A percentile compares a stretch with the other conserved stretches of the same genome.
These are phyloP conservation scores for Rubia peregrina DNA, from an alignment of 305 asterid species.

Conservation along the genomic window DNA sequence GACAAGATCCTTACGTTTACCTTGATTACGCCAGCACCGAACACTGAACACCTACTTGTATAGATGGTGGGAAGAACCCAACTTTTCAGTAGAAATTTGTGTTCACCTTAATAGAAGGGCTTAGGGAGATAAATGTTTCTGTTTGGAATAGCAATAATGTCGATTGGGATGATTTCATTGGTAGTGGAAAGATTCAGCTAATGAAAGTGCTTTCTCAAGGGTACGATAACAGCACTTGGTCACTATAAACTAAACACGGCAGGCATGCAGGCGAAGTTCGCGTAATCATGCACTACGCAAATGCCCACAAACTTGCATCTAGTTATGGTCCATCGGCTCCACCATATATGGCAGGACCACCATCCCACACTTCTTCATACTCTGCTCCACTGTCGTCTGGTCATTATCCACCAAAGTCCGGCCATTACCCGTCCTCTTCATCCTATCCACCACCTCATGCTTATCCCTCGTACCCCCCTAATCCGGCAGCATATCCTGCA, in stretches of 20 bases:
- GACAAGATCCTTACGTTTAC: conserved; percentile 96
- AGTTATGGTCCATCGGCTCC: conserved; percentile 41
- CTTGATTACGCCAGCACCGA: conserved; percentile 72
- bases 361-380: conserved; percentile 34
- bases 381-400: conserved; percentile 39
- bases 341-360: conserved; percentile 26
- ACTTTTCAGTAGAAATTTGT: conserved; percentile 89
- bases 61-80: conserved; percentile 95
- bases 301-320: conserved; percentile 53
- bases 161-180: conserved; percentile 70
- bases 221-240: conserved; percentile 74
- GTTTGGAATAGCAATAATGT: conserved; percentile 94
- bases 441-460: conserved; percentile 30
- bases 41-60: conserved; percentile 77
- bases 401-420: conserved; percentile 24
- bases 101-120: conserved; percentile 72
- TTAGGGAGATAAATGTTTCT: conserved; percentile 50
- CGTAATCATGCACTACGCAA: conserved; percentile 73
- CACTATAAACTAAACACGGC: conserved; percentile 76
- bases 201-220: conserved; percentile 78
- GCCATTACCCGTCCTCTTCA: conserved; percentile 23
- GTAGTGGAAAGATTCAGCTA: conserved; percentile 81
- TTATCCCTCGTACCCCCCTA: conserved; percentile 40
- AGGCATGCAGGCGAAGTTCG: conserved; percentile 91
- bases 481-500: conserved; percentile 29